Percentiles rank a stretch among this genome's conserved stretches.
These are phyloP conservation scores for Alternaria ventricosa DNA, from an alignment of 2,329 filamentous ascomycete genomes.

Conservation along the genomic window DNA sequence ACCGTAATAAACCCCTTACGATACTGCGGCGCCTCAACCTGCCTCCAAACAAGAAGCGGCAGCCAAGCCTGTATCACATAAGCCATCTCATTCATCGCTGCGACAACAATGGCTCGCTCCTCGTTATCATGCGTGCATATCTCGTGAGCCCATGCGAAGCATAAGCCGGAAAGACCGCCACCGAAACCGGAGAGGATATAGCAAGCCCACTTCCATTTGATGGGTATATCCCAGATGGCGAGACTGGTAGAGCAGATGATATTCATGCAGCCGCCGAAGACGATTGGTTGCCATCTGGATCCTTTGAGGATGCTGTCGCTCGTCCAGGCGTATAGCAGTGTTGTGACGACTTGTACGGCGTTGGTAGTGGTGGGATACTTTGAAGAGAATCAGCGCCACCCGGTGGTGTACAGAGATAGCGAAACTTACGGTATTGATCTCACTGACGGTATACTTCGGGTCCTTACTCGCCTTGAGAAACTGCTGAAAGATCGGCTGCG, in stretches of 20 bases:
- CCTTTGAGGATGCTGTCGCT: slow-evolving; percentile 26
- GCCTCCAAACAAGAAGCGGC: slow-evolving; percentile 70
- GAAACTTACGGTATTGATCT: slow-evolving; percentile 21
- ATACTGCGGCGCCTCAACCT: slow-evolving; percentile 67
- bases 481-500: slow-evolving; percentile 17
- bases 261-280: slow-evolving; percentile 27
- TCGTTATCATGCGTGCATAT: slow-evolving; percentile 65
- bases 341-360: slow-evolving; percentile 30
- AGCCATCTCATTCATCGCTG: slow-evolving; percentile 71
- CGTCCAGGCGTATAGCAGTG: slow-evolving; percentile 25
- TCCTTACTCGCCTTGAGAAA: slow-evolving; percentile 26
- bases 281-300: slow-evolving; percentile 25
- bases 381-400: not conserved
- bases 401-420: too few relatives aligned
- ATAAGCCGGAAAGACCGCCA: slow-evolving; percentile 57
- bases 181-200: slow-evolving; percentile 62
- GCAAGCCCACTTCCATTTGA: slow-evolving; percentile 68
- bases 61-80: slow-evolving; percentile 75
- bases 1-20: slow-evolving; percentile 65
- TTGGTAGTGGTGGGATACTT: slow-evolving; percentile 29
- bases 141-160: slow-evolving; percentile 63
- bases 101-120: slow-evolving; percentile 70
- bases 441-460: slow-evolving; percentile 17
- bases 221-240: slow-evolving; percentile 12
- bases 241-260: slow-evolving; percentile 27